A percentile compares a stretch with the other conserved stretches of the same genome.
Conservation (phyloP, 176 grass and related monocot genomes). For the Rhipidocladum racemiflorum region DNA sequence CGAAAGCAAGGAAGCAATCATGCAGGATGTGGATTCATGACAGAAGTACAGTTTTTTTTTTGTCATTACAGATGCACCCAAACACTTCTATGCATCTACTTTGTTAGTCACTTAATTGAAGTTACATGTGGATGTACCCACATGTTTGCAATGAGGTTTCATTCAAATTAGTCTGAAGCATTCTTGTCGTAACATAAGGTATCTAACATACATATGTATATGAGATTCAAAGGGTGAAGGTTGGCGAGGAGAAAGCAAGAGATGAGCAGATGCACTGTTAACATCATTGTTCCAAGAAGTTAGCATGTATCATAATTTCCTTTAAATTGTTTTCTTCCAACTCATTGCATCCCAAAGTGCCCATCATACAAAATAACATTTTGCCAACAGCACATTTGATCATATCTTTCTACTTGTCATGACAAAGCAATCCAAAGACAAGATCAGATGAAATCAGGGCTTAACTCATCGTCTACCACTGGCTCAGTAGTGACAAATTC, state of each 20-base stretch:
- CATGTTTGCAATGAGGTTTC: neutral
- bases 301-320: neutral
- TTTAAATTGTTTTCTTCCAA: neutral
- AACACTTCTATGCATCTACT: too few relatives aligned
- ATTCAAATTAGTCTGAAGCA: neutral
- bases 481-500: too few relatives aligned
- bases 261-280: neutral
- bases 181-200: neutral
- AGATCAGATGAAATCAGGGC: too few relatives aligned
- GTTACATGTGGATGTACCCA: neutral
- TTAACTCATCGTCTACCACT: too few relatives aligned
- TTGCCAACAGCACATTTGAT: too few relatives aligned
- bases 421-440: too few relatives aligned
- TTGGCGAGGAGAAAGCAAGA: neutral
- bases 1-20: too few relatives aligned
- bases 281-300: neutral
- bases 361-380: neutral
- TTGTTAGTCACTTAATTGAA: too few relatives aligned
- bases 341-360: slow-evolving; percentile 5
- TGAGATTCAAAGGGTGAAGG: neutral
- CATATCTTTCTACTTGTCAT: too few relatives aligned
- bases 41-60: too few relatives aligned
- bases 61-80: too few relatives aligned
- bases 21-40: too few relatives aligned
- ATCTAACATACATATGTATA: neutral